These are phyloP conservation scores for Rhizopus sp. DNA, from an alignment of 371 early-diverging fungal species.

Conservation along the genomic window DNA sequence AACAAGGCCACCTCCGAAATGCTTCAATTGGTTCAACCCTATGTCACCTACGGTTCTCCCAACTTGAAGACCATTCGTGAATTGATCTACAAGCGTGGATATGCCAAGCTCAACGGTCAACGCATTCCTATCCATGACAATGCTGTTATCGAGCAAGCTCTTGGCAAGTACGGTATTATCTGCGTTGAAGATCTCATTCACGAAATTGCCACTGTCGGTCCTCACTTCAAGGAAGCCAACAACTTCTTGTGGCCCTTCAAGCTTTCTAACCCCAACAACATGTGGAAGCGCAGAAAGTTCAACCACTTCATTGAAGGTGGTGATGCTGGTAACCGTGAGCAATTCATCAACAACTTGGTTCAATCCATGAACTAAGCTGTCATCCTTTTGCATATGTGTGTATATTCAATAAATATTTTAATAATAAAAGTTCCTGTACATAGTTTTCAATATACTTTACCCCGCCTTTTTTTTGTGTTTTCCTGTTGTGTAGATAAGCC, in stretches of 20 bases:
- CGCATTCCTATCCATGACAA: slow-evolving; percentile 97
- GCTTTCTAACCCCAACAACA: slow-evolving; percentile 98
- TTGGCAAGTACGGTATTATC: slow-evolving; percentile 96
- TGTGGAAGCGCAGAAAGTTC: slow-evolving; percentile 95
- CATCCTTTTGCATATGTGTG: slow-evolving; percentile 1
- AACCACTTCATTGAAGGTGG: slow-evolving; percentile 99
- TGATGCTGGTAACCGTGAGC: slow-evolving; percentile 97
- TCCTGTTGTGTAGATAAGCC: too few species aligned
- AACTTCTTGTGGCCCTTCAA: slow-evolving; percentile 99
- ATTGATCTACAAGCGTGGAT: slow-evolving; percentile 99
- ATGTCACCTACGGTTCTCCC: slow-evolving; percentile 97
- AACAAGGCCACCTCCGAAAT: slow-evolving; percentile 99
- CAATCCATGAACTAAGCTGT: slow-evolving; percentile 94
- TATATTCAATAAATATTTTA: too few species aligned
- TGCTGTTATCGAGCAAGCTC: slow-evolving; percentile 90
- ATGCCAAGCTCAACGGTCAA: slow-evolving; percentile 97
- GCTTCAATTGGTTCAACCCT: slow-evolving; percentile 98
- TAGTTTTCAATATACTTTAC: background rate
- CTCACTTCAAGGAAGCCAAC: slow-evolving; percentile 86
- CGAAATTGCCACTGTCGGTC: slow-evolving; percentile 98
- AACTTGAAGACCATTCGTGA: slow-evolving; percentile 99
- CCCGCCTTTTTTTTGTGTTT: too few species aligned
- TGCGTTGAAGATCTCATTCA: slow-evolving; percentile 99
- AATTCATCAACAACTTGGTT: slow-evolving; percentile 95
- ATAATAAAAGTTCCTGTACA: too few species aligned